These are phyloP conservation scores for Crithidia thermophila DNA, from an alignment of 208 protist species.

Conservation along the genomic window DNA sequence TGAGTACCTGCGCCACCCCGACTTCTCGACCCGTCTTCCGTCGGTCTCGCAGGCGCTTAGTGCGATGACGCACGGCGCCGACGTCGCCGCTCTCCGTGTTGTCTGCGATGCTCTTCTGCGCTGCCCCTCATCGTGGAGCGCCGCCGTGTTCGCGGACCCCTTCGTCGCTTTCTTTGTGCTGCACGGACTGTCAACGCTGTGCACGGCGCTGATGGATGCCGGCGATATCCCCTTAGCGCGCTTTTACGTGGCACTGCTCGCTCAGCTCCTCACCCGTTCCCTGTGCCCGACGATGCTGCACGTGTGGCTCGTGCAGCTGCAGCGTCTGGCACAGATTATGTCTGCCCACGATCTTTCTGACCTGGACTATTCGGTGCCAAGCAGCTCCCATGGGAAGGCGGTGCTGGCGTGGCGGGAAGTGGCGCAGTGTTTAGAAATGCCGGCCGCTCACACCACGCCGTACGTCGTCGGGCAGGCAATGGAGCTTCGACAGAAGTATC, in stretches of 20 bases:
- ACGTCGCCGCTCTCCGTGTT: conserved; percentile 31
- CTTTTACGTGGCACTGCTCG: conserved; percentile 48
- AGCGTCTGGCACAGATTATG: conserved; percentile 34
- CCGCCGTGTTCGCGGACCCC: conserved; percentile 42
- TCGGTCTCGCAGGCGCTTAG: conserved; percentile 28
- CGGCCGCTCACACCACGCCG: no score
- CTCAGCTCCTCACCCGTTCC: conserved; percentile 36
- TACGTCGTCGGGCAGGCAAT: no score
- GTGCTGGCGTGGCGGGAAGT: conserved; percentile 8
- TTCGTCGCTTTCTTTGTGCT: conserved; percentile 41
- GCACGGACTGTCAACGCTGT: conserved; percentile 29
- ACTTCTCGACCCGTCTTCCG: no score
- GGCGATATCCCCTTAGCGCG: conserved; percentile 63
- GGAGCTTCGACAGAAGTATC: no score
- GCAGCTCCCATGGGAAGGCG: background rate
- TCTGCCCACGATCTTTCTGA: conserved; percentile 9
- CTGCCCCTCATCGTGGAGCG: conserved; percentile 19
- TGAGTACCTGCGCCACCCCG: conserved; percentile 8
- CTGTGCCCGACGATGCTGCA: conserved; percentile 35
- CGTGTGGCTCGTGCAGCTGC: conserved; percentile 36
- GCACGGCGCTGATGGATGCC: conserved; percentile 29
- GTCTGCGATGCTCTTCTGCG: conserved; percentile 43
- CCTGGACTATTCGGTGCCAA: conserved; percentile 9
- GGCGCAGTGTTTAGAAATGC: conserved; percentile 1
- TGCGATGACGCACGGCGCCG: conserved; percentile 15